These are phyloP conservation scores for Onygenales sp. DNA, from an alignment of 2,329 filamentous ascomycete genomes.

Conservation along the genomic window DNA sequence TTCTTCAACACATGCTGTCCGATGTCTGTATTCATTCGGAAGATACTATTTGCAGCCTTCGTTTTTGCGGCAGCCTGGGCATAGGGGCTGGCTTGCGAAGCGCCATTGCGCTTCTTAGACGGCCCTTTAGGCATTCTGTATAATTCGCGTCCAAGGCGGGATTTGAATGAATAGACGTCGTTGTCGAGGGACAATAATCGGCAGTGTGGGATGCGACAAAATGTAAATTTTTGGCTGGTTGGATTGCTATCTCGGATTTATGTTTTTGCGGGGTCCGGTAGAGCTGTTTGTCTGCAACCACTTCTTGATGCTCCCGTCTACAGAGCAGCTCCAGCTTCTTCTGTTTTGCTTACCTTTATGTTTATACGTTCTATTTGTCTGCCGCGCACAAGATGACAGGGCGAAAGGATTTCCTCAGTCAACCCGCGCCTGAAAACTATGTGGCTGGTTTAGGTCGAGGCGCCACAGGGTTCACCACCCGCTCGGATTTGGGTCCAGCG, in stretches of 20 bases:
- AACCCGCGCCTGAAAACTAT: conserved; percentile 76
- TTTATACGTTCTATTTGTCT: background rate
- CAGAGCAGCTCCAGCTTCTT: background rate
- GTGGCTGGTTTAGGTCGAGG: conserved; percentile 95
- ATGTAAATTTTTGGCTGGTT: background rate
- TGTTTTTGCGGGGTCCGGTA: background rate
- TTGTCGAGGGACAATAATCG: no score
- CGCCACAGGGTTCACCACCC: conserved; percentile 94
- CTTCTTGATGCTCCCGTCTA: no score
- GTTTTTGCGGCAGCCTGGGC: conserved; percentile 38
- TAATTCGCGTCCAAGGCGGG: no score
- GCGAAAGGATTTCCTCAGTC: conserved; percentile 77
- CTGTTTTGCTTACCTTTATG: background rate
- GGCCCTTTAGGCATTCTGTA: conserved; percentile 45
- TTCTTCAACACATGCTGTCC: conserved; percentile 92
- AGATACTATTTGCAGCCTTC: conserved; percentile 65
- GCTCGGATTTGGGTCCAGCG: conserved; percentile 90
- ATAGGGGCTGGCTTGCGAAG: conserved; percentile 29
- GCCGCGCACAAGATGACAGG: conserved; percentile 42
- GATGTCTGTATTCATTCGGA: conserved; percentile 92
- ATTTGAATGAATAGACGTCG: no score
- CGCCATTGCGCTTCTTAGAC: conserved; percentile 44
- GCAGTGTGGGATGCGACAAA: background rate
- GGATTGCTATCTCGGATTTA: background rate
- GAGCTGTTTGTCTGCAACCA: background rate